Base-by-base conservation (phyloP, 768 basidiomycete species). In the Exidia glandulosa region DNA sequence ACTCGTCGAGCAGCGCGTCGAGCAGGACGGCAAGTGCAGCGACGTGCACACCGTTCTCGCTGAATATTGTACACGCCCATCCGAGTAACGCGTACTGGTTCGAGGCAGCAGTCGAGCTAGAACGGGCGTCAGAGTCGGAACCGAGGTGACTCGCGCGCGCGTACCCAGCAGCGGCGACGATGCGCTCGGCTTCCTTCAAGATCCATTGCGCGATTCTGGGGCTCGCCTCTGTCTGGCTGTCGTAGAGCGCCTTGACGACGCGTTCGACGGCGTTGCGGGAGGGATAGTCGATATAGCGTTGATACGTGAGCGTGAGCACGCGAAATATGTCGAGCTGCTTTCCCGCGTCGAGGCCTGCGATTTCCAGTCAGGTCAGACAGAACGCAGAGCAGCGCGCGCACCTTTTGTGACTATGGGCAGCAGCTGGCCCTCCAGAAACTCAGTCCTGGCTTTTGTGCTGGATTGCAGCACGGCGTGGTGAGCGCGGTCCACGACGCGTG, bases 141-240 rank as follows among this genome's bases (percentile, higher is more conserved):
- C 41, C 41, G 27, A 29, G 50, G 25, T 29, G 50, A 54, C 50
- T 29, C 6, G 50, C 36, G 19, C 36, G 19, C 36, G 19, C 50
- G 9, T 29, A 54, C 50, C 30, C 50, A 13, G 50, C 50, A 25
- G 12, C 30, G 14, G 50, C 19, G 3, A 31, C 50, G 25, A 86
- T 74, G 52, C 76, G 79, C 3, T 77, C 76, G 1, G 83, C 82
- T 68, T 95, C 90, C 50, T 77, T 76, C 5, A 81, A 76, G 7
- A 90, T 73, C 90, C 90, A 94, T 47, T 81, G 87, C 34, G 91
- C 70, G 16, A 93, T 79, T 65, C 86, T 81, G 65, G 90, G 66
- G 10, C 66, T 65, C n/a, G 32, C 50, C 14, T 32, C 34, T n/a
- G 36, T 50, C 3, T 48, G 27, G 13, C 16, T 30, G 1, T 58